Percentiles rank a stretch among this genome's conserved stretches.
Conservation (phyloP, 1,284 basidiomycete species). For the Puccinia polysora region DNA sequence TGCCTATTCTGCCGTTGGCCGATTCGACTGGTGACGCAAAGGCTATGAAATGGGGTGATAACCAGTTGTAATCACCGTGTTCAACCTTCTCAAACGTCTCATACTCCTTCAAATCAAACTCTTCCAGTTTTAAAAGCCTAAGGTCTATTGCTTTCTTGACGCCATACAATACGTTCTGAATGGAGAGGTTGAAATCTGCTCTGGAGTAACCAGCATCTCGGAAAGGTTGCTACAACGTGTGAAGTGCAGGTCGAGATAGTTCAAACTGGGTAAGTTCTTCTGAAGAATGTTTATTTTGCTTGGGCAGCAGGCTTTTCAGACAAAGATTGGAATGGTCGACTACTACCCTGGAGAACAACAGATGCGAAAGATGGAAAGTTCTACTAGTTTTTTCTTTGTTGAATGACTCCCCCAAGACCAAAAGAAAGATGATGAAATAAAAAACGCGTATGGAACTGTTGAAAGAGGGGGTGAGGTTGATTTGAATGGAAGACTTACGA, state of each 20-base stretch:
- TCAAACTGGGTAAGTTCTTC: neutral
- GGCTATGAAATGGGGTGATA: constrained; percentile 85
- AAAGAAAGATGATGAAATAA: neutral
- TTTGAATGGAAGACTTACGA: constrained; percentile 43
- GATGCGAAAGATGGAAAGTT: neutral
- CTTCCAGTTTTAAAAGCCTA: constrained; percentile 81
- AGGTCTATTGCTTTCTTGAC: constrained; percentile 68
- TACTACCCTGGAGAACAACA: neutral
- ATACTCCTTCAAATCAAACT: constrained; percentile 77
- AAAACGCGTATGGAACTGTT: neutral
- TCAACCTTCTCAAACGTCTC: constrained; percentile 86
- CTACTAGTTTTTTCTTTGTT: constrained; percentile 55
- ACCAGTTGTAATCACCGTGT: constrained; percentile 97
- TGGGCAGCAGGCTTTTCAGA: constrained; percentile 65
- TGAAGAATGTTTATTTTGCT: constrained; percentile 55
- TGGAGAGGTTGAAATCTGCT: constrained; percentile 85
- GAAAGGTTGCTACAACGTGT: constrained; percentile 66
- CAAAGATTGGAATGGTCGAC: neutral
- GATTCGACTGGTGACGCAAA: constrained; percentile 87
- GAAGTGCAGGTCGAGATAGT: neutral
- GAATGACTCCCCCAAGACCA: constrained; percentile 59
- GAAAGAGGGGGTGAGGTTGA: neutral
- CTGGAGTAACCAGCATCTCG: constrained; percentile 89
- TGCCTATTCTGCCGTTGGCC: constrained; percentile 57
- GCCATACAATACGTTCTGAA: constrained; percentile 52